Evolutionary conservation across 2,329 filamentous ascomycete species (phyloP), one percentile per base, ranked within the genome.

Genomic region (Fusarium liriodendri): DNA sequence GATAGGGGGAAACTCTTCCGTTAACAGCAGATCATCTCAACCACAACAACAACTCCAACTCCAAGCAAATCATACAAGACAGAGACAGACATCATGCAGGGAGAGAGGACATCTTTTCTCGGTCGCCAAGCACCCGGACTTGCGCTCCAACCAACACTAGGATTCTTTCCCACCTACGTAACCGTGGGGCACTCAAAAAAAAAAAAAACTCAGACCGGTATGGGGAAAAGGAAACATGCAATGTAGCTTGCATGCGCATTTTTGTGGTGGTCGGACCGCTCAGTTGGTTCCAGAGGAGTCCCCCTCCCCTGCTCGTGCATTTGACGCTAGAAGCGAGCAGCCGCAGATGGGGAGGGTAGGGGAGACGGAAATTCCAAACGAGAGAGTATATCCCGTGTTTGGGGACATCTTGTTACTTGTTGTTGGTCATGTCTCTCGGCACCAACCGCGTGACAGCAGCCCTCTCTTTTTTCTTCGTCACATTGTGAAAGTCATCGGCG

Each of bases 201-300:
- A 25, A 25, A 25, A 27, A 27, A 32, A 42, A 38, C 42, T 52
- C 54, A 74, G 73, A 77, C 73, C 75, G 67, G 71, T 71, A 77
- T 68, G 69, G 66, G 59, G 69, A 71, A 50, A 22, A 16, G 42
- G 42, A 47, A 32, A 47, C 22, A 52, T 52, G 47, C 25, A 47
- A 47, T 47, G 42, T 27, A 25, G 25, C 25, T 27, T 27, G 25
- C 20, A 25, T 50, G 27, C 25, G 65, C 45, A 42, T 58, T 45
- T 45, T 45, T 38, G 50, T 27, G 59, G 18, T 22, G 59, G 59
- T 27, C 64, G 45, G 37, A 50, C 54, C 50, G n/a, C 40, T 33
- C 40, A 64, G 70, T 70, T 72, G 70, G 70, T 58, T 61, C 55
- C 35, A 22, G n/a, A 45, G 42, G 42, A 45, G 22, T 22, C 22